These are phyloP conservation scores for Babesia divergens DNA, from an alignment of 169 alveolate species.

Conservation along the genomic window DNA sequence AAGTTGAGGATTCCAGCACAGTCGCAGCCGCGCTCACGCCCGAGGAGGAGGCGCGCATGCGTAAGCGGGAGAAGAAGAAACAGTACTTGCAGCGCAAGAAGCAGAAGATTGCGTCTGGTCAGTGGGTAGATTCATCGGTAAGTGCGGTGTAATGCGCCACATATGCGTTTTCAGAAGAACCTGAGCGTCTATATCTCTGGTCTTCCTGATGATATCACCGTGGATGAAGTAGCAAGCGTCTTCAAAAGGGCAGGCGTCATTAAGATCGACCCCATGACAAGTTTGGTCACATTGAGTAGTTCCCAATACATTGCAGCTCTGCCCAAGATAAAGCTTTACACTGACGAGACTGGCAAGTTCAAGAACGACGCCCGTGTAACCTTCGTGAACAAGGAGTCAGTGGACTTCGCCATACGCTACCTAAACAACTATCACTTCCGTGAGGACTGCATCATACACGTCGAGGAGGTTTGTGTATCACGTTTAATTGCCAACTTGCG, in stretches of 20 bases:
- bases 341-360: slow-evolving; percentile 69
- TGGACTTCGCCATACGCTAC: slow-evolving; percentile 78
- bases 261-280: slow-evolving; percentile 80
- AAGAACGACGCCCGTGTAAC: slow-evolving; percentile 83
- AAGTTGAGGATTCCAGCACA: too few species aligned
- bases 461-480: slow-evolving; percentile 66
- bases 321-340: slow-evolving; percentile 78
- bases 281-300: slow-evolving; percentile 27
- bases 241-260: slow-evolving; percentile 83
- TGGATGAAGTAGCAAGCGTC: slow-evolving; percentile 69
- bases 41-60: slow-evolving; percentile 93
- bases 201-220: slow-evolving; percentile 73
- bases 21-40: slow-evolving; percentile 11
- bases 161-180: slow-evolving; percentile 80
- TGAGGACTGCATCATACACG: slow-evolving; percentile 73
- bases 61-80: slow-evolving; percentile 91
- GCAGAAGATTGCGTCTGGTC: slow-evolving; percentile 54
- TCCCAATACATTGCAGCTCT: slow-evolving; percentile 25
- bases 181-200: slow-evolving; percentile 76
- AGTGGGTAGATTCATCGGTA: slow-evolving; percentile 37
- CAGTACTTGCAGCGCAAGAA: slow-evolving; percentile 61
- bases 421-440: slow-evolving; percentile 74
- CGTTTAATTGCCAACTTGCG: background rate
- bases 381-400: slow-evolving; percentile 79
- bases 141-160: background rate